phyloP scores from a whole-genome alignment of 139 green algal species.

The Tetradesmus obliquus region DNA sequence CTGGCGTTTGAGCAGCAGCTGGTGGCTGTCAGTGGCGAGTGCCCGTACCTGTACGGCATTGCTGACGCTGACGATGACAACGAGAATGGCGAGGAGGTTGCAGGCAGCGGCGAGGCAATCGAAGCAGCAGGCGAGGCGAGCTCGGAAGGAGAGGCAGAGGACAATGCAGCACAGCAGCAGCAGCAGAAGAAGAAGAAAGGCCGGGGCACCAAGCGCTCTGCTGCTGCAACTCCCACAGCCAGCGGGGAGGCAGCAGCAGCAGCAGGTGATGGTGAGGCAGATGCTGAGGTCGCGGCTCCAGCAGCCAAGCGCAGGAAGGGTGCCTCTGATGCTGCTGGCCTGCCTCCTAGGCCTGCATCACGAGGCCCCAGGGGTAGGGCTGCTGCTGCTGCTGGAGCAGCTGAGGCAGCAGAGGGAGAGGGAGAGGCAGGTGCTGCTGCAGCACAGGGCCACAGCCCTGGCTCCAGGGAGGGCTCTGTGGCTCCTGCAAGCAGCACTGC shows the following conservation, averaged over 20 bases:
- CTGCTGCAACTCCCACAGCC: not conserved
- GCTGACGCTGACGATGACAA: not conserved
- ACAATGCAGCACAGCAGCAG: not conserved
- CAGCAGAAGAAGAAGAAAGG: constrained; percentile 17
- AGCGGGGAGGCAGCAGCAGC: not conserved
- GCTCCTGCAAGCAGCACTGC: not conserved
- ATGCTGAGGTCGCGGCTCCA: not conserved
- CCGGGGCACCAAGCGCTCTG: not conserved
- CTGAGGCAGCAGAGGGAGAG: not conserved
- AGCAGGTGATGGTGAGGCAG: constrained; percentile 4
- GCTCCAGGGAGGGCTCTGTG: not conserved
- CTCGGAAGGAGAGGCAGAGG: not conserved
- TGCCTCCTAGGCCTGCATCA: constrained; percentile 14
- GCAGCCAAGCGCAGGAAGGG: constrained; percentile 3
- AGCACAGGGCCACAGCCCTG: not conserved
- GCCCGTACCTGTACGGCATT: constrained; percentile 13
- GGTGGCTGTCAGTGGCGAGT: constrained; percentile 16
- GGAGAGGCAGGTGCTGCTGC: not conserved
- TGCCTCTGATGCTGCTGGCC: not conserved
- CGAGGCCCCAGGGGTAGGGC: not conserved
- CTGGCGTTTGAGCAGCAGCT: constrained; percentile 12
- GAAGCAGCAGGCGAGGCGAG: too few species aligned
- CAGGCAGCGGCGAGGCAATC: not conserved
- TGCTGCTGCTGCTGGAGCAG: not conserved
- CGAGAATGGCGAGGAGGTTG: not conserved